These are phyloP conservation scores for Wickerhamomyces sp. DNA, from an alignment of 1,139 yeast genomes.

Conservation along the genomic window DNA sequence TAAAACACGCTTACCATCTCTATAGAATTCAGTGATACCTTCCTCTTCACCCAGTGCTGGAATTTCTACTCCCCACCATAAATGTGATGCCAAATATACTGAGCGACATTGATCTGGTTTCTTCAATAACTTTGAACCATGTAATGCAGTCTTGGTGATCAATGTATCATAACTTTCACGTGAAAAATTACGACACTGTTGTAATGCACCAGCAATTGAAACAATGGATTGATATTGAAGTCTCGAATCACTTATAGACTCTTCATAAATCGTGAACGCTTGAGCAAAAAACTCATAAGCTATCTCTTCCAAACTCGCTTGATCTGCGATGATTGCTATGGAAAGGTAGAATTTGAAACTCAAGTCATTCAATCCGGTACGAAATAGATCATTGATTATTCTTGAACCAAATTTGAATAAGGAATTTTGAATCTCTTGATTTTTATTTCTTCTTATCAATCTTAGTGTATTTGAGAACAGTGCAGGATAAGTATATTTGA, in stretches of 20 bases:
- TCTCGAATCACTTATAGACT: conserved; percentile 60
- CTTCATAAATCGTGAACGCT: conserved; percentile 85
- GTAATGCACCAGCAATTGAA: conserved; percentile 57
- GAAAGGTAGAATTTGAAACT: conserved; percentile 46
- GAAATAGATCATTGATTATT: conserved; percentile 63
- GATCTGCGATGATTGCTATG: conserved; percentile 73
- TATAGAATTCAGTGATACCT: conserved; percentile 35
- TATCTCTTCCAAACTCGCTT: conserved; percentile 55
- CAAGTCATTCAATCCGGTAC: conserved; percentile 42
- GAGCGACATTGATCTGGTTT: conserved; percentile 95
- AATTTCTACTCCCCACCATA: conserved; percentile 88
- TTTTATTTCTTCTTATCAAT: conserved; percentile 48
- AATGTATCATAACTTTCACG: conserved; percentile 59
- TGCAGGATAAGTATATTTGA: conserved; percentile 71
- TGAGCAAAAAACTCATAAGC: conserved; percentile 90
- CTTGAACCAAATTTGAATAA: conserved; percentile 74
- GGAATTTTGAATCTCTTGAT: conserved; percentile 28
- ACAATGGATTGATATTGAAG: conserved; percentile 52
- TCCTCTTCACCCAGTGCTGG: conserved; percentile 46
- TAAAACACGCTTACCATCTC: conserved; percentile 58
- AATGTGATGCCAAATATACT: conserved; percentile 80
- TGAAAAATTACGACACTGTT: conserved; percentile 52
- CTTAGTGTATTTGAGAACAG: conserved; percentile 57
- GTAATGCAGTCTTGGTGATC: conserved; percentile 79
- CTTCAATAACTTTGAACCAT: conserved; percentile 83